A percentile compares a stretch with the other conserved stretches of the same genome.
These are phyloP conservation scores for Rhizophagus clarus DNA, from an alignment of 192 early-diverging fungal species.

Conservation along the genomic window DNA sequence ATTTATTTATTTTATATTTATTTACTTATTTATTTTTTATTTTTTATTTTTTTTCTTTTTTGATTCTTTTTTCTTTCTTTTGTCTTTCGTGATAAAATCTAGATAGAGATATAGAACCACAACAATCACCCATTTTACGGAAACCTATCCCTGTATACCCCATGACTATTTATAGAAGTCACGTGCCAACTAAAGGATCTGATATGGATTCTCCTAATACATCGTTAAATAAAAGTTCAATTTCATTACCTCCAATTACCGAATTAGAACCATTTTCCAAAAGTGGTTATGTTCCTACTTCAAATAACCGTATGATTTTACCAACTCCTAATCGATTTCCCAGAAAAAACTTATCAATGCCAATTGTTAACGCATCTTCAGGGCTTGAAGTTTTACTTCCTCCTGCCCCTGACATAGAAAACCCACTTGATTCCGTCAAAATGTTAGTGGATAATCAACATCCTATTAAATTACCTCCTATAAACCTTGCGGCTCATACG, in stretches of 20 bases:
- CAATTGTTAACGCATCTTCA: background rate
- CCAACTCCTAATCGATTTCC: background rate
- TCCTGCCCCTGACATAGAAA: background rate
- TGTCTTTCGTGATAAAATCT: no score
- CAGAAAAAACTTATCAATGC: background rate
- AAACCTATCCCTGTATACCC: background rate
- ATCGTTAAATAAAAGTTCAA: no score
- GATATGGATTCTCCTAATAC: no score
- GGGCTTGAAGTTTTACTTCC: background rate
- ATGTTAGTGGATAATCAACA: background rate
- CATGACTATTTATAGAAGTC: background rate
- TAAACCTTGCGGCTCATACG: background rate
- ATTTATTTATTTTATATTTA: no score
- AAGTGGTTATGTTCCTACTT: no score
- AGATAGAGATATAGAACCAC: no score
- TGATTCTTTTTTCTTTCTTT: no score
- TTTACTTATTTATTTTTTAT: no score
- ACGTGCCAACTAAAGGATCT: background rate
- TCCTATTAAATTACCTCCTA: background rate
- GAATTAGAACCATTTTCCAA: background rate
- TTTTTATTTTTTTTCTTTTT: background rate
- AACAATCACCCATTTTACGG: background rate
- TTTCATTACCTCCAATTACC: background rate
- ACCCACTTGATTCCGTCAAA: background rate
- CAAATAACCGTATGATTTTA: background rate